Conservation (phyloP, 129 eudicot genomes). For the Ambrosia trifida region DNA sequence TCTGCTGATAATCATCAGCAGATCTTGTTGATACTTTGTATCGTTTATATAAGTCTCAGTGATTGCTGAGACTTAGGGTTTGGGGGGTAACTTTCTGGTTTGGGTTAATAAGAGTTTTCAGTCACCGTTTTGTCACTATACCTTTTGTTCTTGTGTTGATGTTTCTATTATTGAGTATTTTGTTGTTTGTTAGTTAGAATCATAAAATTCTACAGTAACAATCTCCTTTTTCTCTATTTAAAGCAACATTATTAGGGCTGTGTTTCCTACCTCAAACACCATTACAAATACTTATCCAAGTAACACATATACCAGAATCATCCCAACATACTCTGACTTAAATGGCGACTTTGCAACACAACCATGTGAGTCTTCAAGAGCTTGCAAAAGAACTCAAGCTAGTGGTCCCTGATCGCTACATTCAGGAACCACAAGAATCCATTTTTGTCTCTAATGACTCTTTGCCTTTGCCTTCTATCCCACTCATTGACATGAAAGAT, state of each 20-base stretch:
- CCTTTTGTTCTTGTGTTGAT: too few relatives aligned
- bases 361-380: conserved; percentile 42
- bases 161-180: too few relatives aligned
- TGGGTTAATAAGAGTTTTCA: too few relatives aligned
- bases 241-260: background rate
- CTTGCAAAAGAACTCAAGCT: conserved; percentile 33
- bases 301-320: background rate
- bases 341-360: conserved; percentile 27
- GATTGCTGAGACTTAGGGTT: too few relatives aligned
- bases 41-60: too few relatives aligned
- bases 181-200: too few relatives aligned
- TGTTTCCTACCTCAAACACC: background rate
- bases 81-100: too few relatives aligned
- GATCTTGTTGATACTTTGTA: too few relatives aligned
- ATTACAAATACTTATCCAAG: background rate
- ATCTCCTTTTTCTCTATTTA: conserved; percentile 10
- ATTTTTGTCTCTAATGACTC: conserved; percentile 14
- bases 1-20: too few relatives aligned
- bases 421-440: conserved; percentile 41
- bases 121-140: too few relatives aligned
- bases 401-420: conserved; percentile 25
- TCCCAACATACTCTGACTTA: background rate
- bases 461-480: conserved; percentile 34
- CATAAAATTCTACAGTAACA: too few relatives aligned
- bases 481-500: conserved; percentile 44